A percentile compares a stretch with the other conserved stretches of the same genome.
Conservation (phyloP, 2,329 filamentous ascomycete species). For the Fusarium virguliforme region DNA sequence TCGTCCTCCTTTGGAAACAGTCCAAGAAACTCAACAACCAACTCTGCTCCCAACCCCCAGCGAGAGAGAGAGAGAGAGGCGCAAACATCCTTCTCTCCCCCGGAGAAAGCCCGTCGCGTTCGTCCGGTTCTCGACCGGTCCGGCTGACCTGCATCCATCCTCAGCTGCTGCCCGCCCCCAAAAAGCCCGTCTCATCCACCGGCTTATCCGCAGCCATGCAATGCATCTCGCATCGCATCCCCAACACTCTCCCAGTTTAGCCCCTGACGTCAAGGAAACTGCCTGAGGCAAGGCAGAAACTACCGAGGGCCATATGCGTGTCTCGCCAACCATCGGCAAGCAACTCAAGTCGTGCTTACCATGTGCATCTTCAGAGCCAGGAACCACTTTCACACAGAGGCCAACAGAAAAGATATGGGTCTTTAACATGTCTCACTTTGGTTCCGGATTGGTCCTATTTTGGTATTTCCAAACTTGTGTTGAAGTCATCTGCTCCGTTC, state of each 20-base stretch:
- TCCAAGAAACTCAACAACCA: conserved; percentile 15
- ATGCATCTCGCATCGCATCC: conserved; percentile 35
- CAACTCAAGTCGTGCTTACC: conserved; percentile 30
- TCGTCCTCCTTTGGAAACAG: conserved; percentile 18
- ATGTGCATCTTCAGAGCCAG: conserved; percentile 7
- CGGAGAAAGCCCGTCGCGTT: conserved; percentile 10
- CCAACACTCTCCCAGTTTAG: conserved; percentile 42
- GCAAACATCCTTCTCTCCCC: conserved; percentile 12
- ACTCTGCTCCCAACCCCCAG: conserved; percentile 11
- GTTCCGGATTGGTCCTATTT: conserved; percentile 39
- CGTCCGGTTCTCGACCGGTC: conserved; percentile 16
- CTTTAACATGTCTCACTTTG: conserved; percentile 19
- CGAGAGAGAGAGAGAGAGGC: not conserved
- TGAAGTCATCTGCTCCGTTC: conserved; percentile 31
- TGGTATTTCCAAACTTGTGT: conserved; percentile 43
- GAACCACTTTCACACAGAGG: conserved; percentile 12
- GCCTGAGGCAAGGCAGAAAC: conserved; percentile 6
- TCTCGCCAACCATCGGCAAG: conserved; percentile 40
- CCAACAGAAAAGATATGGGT: conserved; percentile 29
- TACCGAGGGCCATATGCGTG: not conserved
- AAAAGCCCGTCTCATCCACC: conserved; percentile 24
- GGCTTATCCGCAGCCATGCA: conserved; percentile 20
- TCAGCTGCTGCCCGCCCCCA: conserved; percentile 9
- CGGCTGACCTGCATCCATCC: conserved; percentile 10
- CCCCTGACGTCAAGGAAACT: conserved; percentile 40